Evolutionary conservation across 768 basidiomycete genomes (phyloP).

Genomic region (Lactifluus volemus): DNA sequence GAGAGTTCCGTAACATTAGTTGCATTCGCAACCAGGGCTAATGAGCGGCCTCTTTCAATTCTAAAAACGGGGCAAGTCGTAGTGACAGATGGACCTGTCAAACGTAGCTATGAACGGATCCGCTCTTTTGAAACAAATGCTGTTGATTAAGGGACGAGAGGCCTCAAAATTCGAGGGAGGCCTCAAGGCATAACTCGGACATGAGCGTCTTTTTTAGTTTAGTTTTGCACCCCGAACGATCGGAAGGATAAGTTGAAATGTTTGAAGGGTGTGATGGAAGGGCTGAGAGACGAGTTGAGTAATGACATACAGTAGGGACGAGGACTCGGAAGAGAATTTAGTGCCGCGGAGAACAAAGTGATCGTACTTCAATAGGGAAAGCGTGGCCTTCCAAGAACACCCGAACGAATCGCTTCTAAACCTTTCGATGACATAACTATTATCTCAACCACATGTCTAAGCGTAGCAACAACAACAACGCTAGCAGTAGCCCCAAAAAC

Average conservation of each 20-base stretch:
- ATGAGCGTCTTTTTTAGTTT: not conserved
- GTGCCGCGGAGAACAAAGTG: conserved; percentile 16
- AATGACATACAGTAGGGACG: not conserved
- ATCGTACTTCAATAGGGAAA: not conserved
- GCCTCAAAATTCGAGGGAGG: not conserved
- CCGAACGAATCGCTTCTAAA: not conserved
- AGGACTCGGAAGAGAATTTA: not conserved
- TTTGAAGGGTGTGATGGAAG: not conserved
- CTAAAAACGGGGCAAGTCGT: not conserved
- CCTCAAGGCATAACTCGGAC: not conserved
- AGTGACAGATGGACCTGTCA: conserved; percentile 16
- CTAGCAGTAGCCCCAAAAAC: not conserved
- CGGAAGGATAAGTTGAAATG: not conserved
- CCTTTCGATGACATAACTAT: conserved; percentile 8
- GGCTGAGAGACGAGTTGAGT: not conserved
- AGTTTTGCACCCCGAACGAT: not conserved
- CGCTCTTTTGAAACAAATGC: not conserved
- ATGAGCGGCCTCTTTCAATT: conserved; percentile 1
- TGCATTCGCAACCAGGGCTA: not conserved
- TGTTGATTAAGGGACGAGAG: conserved; percentile 13
- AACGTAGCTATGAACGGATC: conserved; percentile 1
- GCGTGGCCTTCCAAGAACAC: not conserved
- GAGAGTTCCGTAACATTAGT: not conserved
- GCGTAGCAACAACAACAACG: not conserved
- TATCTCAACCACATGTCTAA: conserved; percentile 8